These are phyloP conservation scores for Bombardia bombarda DNA, from an alignment of 495 filamentous ascomycete genomes.

Conservation along the genomic window DNA sequence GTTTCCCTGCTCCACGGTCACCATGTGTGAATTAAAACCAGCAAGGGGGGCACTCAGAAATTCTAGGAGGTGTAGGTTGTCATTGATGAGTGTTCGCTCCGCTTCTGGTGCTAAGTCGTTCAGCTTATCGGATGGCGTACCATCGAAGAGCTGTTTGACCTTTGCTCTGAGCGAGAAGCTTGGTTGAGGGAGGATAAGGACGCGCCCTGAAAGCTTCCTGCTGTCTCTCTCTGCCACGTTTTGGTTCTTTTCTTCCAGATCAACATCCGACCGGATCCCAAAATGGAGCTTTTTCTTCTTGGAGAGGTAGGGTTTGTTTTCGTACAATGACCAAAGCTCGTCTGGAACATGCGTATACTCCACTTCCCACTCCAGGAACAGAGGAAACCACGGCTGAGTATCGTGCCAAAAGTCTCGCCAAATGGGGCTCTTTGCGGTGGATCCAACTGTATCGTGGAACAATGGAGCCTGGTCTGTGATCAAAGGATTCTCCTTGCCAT, in stretches of 20 bases:
- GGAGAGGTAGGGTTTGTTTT: constrained; percentile 35
- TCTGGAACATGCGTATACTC: constrained; percentile 41
- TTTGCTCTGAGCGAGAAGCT: constrained; percentile 25
- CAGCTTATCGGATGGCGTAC: constrained; percentile 16
- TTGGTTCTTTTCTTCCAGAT: no score
- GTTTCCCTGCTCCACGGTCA: constrained; percentile 31
- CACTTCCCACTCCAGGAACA: constrained; percentile 48
- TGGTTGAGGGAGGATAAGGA: constrained; percentile 38
- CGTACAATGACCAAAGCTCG: constrained; percentile 21
- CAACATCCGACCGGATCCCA: constrained; percentile 17
- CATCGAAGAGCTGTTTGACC: constrained; percentile 27
- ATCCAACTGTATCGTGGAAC: no score
- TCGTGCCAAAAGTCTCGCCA: constrained; percentile 31
- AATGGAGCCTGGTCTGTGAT: no score
- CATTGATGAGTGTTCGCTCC: neutral
- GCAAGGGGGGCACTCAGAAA: constrained; percentile 34
- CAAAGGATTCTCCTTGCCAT: neutral
- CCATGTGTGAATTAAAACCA: constrained; percentile 34
- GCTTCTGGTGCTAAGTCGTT: neutral
- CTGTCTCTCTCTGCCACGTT: no score
- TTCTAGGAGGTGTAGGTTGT: constrained; percentile 10
- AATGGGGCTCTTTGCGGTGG: no score
- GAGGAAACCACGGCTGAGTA: constrained; percentile 40
- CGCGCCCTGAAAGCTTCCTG: constrained; percentile 29
- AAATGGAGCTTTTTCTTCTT: constrained; percentile 39